Base-by-base conservation (phyloP, 2,329 filamentous ascomycete species). In the Ceratocystis lukuohia region DNA sequence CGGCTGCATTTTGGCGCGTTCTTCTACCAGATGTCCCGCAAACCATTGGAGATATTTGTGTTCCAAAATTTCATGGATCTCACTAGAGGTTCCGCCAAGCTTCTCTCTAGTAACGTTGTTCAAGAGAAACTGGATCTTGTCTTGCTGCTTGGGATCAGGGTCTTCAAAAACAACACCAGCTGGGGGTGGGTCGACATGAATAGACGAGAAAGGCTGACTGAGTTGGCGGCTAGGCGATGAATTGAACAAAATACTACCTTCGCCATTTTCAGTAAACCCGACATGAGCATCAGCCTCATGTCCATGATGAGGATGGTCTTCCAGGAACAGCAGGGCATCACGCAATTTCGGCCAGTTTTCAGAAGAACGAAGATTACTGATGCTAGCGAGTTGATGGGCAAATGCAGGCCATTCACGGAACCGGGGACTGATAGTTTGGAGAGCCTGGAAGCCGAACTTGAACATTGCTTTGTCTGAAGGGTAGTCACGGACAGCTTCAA, bases 41-140 rank as follows among this genome's bases (percentile, higher is more conserved):
- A 99, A 99, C 94, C 94, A 99, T 73, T 95, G 91, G 72, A 95
- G 89, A 74, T 96, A 88, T 70, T 87, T 86, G 65, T 88, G 84
- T 63, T 91, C 86, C 61, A 99, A 78, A 57, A 89, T 85, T 48
- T 90, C 86, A 62, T 85, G 86, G 46, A 99, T 82, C 70, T 96
- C 91, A 65, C 82, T 81, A 72, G 93, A 87, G 76, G 96, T 96
- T 50, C 87, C 82, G 64, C 89, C 85, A 20, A 99, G 80, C 57
- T 96, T 97, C 53, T 88, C 86, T 71, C 94, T 88, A 0, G 94
- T 97, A 64, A 99, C 87, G 71, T 99, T 99, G 80, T 99, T 99
- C 67, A 99, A 80, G 30, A 95, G 89, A 72, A 99, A 99, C 70
- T 96, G 86, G 48, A 99, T 91, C 74, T 91, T 95, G 74, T 96